Base-by-base conservation (phyloP, 352 stramenopile genomes). In the Phytophthora tubulina region DNA sequence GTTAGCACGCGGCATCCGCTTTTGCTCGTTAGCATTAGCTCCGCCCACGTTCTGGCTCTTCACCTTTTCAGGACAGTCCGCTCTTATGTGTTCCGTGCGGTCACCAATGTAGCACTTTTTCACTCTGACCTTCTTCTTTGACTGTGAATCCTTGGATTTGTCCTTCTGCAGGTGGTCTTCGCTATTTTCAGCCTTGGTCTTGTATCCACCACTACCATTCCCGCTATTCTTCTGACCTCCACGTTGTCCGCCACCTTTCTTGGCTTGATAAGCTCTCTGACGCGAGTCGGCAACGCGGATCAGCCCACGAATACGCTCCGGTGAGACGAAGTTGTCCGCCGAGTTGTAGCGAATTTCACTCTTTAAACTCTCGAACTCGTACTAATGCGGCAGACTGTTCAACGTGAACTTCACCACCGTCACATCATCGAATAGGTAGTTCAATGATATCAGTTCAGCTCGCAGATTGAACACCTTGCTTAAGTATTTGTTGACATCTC, bases 401-500 rank as follows among this genome's bases (percentile, higher is more conserved):
- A 65, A 14, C 17, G 61, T 45, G 15, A 60, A 33, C 31, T 61
- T 32, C 30, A 68, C 41, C 48, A 61, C 55, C 10, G 14, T 11
- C 6, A 61, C 27, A 17, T 61, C 50, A 33, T 55, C 41, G 6
- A 68, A 44, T 21, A 31, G 9, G 13, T 59, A 67, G 7, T 59
- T 58, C 36, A 67, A 53, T 4, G 59, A 67, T 17, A 36, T 10
- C 49, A 67, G 57, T 59, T 71, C 61, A 21, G 38, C 41, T 42
- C 62, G 17, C 30, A 63, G 21, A n/a, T 68, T 68, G 21, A 68
- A 75, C 35, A 75, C 67, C 27, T 59, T 59, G 36, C 53, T 67
- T 39, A 59, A 39, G 27, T 70, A 39, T 15, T 35, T 38, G 21
- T 70, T 64, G 5, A 53, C 52, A 54, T 58, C 53, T 64, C 42